A percentile compares a stretch with the other conserved stretches of the same genome.
Evolutionary conservation across 208 protist species (phyloP).

Genomic region (Leishmania turanica): DNA sequence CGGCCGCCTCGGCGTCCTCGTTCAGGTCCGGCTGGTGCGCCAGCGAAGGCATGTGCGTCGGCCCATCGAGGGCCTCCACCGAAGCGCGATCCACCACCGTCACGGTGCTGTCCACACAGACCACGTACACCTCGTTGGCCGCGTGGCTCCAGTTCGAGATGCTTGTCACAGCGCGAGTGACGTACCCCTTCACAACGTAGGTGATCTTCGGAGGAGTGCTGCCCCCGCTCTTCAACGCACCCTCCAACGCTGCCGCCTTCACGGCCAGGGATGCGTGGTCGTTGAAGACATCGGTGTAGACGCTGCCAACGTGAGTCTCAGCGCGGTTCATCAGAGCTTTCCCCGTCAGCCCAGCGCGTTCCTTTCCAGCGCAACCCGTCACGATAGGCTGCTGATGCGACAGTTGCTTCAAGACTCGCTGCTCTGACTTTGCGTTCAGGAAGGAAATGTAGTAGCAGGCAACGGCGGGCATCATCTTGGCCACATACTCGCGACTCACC

Average conservation of each 20-base stretch:
- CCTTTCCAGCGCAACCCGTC: not conserved
- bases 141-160: conserved; percentile 30
- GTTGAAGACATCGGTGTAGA: not conserved
- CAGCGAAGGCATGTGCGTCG: conserved; percentile 10
- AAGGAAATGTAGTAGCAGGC: conserved; percentile 37
- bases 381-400: conserved; percentile 3
- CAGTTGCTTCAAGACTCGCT: conserved; percentile 27
- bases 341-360: not conserved
- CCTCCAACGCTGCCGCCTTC: not conserved
- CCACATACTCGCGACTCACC: conserved; percentile 26
- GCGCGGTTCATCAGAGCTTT: not conserved
- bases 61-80: conserved; percentile 15
- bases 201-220: conserved; percentile 28
- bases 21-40: conserved; percentile 1
- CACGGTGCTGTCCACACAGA: conserved; percentile 49
- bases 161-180: conserved; percentile 23
- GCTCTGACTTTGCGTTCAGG: conserved; percentile 34
- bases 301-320: not conserved
- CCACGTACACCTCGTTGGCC: conserved; percentile 59
- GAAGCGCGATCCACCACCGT: conserved; percentile 35
- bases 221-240: not conserved
- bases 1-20: not conserved
- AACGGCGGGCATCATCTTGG: conserved; percentile 32
- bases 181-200: conserved; percentile 57
- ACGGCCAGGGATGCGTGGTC: not conserved